Conservation (phyloP, 495 filamentous ascomycete genomes). For the Penicillium manginii region DNA sequence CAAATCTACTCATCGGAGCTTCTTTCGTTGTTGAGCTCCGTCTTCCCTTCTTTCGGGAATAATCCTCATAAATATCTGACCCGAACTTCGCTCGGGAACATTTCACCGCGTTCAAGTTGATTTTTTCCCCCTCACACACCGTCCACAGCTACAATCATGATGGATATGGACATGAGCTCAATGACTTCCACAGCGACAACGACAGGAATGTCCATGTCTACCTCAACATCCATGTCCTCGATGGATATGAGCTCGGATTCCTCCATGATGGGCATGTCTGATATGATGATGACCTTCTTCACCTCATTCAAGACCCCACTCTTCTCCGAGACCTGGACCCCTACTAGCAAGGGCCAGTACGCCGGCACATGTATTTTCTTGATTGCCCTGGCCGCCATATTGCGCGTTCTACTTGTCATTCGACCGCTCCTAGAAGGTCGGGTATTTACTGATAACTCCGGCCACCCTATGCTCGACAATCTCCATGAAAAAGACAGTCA, state of each 20-base stretch:
- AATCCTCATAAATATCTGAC: not conserved
- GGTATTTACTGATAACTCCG: constrained; percentile 27
- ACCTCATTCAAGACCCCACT: constrained; percentile 31
- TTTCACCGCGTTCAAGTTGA: not conserved
- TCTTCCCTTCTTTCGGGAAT: not conserved
- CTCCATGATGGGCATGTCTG: constrained; percentile 29
- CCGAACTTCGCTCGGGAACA: not conserved
- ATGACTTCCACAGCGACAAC: constrained; percentile 15
- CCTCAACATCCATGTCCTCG: constrained; percentile 17
- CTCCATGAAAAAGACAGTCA: constrained; percentile 2
- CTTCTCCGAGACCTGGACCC: constrained; percentile 28
- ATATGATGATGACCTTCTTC: constrained; percentile 39
- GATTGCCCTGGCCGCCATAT: constrained; percentile 30
- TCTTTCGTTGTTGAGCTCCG: not conserved
- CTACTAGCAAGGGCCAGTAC: constrained; percentile 30
- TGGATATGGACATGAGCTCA: constrained; percentile 19
- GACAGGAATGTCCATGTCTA: constrained; percentile 24
- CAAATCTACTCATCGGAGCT: constrained; percentile 7
- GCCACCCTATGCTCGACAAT: constrained; percentile 13
- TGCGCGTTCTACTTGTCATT: constrained; percentile 31
- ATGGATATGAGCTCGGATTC: constrained; percentile 24
- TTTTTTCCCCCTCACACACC: not conserved
- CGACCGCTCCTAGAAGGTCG: constrained; percentile 27
- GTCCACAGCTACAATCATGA: constrained; percentile 12
- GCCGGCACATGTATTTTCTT: constrained; percentile 38